A percentile compares a stretch with the other conserved stretches of the same genome.
Conservation (phyloP, 2,329 filamentous ascomycete genomes). For the Aspergillus jensenii region DNA sequence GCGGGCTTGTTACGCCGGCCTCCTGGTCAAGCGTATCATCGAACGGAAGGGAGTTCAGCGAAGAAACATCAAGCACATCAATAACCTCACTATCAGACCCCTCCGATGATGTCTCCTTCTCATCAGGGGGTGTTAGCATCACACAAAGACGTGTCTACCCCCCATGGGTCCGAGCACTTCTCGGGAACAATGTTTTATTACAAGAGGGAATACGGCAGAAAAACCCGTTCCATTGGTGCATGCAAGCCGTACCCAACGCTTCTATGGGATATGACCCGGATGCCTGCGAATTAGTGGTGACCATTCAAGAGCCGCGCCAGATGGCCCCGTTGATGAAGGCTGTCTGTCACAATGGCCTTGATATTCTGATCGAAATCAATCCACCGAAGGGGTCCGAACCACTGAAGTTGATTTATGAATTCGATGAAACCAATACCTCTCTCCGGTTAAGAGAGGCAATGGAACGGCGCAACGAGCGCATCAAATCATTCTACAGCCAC, state of each 20-base stretch:
- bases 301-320: background rate
- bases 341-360: constrained; percentile 9
- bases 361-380: constrained; percentile 11
- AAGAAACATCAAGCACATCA: constrained; percentile 9
- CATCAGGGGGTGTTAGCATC: background rate
- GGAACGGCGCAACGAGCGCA: constrained; percentile 86
- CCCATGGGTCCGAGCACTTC: constrained; percentile 13
- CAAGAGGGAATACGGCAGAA: constrained; percentile 3
- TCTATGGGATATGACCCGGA: constrained; percentile 3
- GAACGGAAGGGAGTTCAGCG: constrained; percentile 4
- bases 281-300: constrained; percentile 6
- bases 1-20: constrained; percentile 52
- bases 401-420: constrained; percentile 80
- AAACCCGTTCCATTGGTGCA: constrained; percentile 14
- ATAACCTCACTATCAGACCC: constrained; percentile 14
- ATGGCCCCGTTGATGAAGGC: constrained; percentile 1
- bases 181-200: constrained; percentile 8
- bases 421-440: constrained; percentile 85
- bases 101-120: constrained; percentile 1
- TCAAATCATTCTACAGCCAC: constrained; percentile 97
- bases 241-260: constrained; percentile 2
- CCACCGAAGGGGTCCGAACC: constrained; percentile 33
- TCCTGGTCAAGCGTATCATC: constrained; percentile 61
- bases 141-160: background rate
- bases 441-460: constrained; percentile 91